Conservation (phyloP, 768 basidiomycete species). For the Melanogaster broomeanus region DNA sequence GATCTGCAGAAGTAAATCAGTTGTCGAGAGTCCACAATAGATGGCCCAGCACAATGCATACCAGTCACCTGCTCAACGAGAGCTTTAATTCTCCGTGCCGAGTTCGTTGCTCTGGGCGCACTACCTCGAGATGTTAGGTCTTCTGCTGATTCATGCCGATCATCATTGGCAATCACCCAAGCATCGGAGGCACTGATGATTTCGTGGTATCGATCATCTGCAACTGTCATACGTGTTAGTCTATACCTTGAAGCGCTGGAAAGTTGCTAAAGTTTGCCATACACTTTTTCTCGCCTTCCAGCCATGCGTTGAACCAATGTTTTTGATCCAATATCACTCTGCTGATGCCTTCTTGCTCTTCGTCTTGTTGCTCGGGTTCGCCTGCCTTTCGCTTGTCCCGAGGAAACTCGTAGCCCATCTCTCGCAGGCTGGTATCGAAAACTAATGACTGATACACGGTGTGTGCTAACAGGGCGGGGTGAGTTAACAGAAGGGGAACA, state of each 20-base stretch:
- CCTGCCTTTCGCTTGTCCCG: slow-evolving; percentile 18
- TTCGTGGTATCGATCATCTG: slow-evolving; percentile 82
- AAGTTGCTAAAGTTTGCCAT: slow-evolving; percentile 29
- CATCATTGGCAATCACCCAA: slow-evolving; percentile 80
- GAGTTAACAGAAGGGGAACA: slow-evolving; percentile 69
- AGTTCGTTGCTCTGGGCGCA: slow-evolving; percentile 73
- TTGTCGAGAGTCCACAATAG: background rate
- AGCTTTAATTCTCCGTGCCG: slow-evolving; percentile 79
- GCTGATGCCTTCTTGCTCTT: slow-evolving; percentile 75
- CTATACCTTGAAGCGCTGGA: background rate
- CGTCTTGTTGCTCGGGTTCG: slow-evolving; percentile 19
- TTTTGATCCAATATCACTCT: slow-evolving; percentile 78
- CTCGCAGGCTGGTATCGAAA: slow-evolving; percentile 79
- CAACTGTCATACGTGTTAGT: slow-evolving; percentile 52
- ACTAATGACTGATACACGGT: slow-evolving; percentile 90
- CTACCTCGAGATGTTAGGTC: slow-evolving; percentile 17
- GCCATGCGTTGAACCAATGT: slow-evolving; percentile 92
- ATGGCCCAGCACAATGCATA: slow-evolving; percentile 29
- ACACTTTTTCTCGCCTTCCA: slow-evolving; percentile 89
- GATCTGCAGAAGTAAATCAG: slow-evolving; percentile 55
- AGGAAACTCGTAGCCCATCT: slow-evolving; percentile 67
- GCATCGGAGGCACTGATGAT: slow-evolving; percentile 82
- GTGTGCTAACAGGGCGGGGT: slow-evolving; percentile 88
- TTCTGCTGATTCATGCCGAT: slow-evolving; percentile 45
- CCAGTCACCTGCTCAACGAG: slow-evolving; percentile 93